Evolutionary conservation across 257 asterid genomes (phyloP), one percentile per base, ranked within the genome.

Genomic region (Avicennia marina): DNA sequence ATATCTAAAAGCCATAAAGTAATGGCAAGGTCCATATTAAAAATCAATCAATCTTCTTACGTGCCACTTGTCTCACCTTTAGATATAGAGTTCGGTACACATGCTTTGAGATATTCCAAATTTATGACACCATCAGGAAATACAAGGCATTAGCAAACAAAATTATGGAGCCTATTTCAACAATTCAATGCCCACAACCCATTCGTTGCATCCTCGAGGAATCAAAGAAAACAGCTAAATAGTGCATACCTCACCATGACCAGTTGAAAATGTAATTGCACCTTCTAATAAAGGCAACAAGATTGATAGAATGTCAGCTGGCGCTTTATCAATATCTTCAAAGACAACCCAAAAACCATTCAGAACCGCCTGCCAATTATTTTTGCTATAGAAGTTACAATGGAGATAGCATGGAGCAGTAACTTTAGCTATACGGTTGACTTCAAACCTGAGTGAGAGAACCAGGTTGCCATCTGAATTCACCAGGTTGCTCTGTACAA

Each of bases 381-480:
- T 45, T 54, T 11, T 49, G 66, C 31, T 33, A 25, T 17, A 41
- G 31, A 66, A 20, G 53, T 36, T 54, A 69, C 41, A 67, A 62
- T 18, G n/a, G 67, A 57, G 67, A 69, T 17, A 16, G 67, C 57
- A 43, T 46, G 19, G 41, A 45, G 43, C 34, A 58, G 20, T 52
- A 66, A 56, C 24, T 24, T 57, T 13, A 56, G 59, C 53, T 19
- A 33, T 10, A 25, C 38, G 43, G 51, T 50, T 11, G 45, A 26
- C 20, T 50, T 58, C 75, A 69, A 68, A 91, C 98, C 97, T 88
- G 98, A 33, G 95, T 79, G 54, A 93, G 97, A 64, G 95, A 83
- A 68, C 97, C 98, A 75, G 94, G 94, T 69, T 89, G 98, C 98
- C 98, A 93, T 78, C 84, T 80, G 83, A 93, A 93, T 76, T 93